Conservation (phyloP, 164 flowering plant genomes). For the Chloranthus sessilifolius region DNA sequence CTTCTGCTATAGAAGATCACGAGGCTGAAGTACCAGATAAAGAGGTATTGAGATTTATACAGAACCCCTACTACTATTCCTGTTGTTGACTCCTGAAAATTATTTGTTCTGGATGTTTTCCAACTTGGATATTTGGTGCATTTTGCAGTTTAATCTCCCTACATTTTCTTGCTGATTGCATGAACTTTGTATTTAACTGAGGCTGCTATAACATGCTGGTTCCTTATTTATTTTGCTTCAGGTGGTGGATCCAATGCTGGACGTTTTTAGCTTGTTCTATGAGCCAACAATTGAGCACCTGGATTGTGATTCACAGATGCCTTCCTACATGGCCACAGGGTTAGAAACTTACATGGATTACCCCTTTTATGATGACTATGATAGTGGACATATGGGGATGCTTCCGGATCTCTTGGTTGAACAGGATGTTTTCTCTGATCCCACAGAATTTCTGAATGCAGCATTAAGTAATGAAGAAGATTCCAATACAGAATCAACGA, state of each 20-base stretch:
- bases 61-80: background rate
- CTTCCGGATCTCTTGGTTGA: conserved; percentile 32
- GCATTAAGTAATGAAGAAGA: conserved; percentile 22
- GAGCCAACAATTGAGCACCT: conserved; percentile 11
- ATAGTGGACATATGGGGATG: conserved; percentile 10
- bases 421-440: conserved; percentile 18
- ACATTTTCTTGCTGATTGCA: background rate
- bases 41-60: conserved; percentile 23
- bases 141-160: background rate
- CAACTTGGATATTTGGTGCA: background rate
- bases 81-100: background rate
- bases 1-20: conserved; percentile 25
- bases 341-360: conserved; percentile 22
- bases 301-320: conserved; percentile 17
- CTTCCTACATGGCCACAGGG: conserved; percentile 16
- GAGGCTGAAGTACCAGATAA: conserved; percentile 12
- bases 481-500: conserved; percentile 17
- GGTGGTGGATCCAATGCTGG: conserved; percentile 21
- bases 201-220: background rate
- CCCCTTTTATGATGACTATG: conserved; percentile 18
- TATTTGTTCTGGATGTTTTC: background rate
- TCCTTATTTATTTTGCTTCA: conserved; percentile 8
- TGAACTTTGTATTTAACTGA: background rate
- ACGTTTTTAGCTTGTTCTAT: conserved; percentile 1
- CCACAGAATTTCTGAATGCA: conserved; percentile 33